Evolutionary conservation across 2,329 filamentous ascomycete genomes (phyloP).

Genomic region (Ambrosiella cleistominuta): DNA sequence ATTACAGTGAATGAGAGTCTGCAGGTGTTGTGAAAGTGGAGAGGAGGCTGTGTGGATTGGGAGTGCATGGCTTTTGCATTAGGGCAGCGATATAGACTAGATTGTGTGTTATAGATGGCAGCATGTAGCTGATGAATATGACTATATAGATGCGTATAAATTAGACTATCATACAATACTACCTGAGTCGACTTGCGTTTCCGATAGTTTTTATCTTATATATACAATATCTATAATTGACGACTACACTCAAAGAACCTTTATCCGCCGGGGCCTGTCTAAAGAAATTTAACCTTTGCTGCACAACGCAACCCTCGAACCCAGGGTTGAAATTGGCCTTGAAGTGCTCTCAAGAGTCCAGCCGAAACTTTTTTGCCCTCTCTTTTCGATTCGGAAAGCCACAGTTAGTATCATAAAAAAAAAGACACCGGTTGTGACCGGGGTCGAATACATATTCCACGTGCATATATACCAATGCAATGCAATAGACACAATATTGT

Average conservation of each 20-base stretch:
- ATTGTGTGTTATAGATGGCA: not conserved
- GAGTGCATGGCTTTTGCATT: not conserved
- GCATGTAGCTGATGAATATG: not conserved
- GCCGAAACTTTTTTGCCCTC: too few species aligned
- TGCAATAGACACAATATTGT: too few species aligned
- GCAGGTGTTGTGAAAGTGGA: not conserved
- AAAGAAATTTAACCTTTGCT: not conserved
- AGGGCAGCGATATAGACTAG: not conserved
- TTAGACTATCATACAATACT: too few species aligned
- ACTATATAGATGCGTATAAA: too few species aligned
- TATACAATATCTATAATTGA: not conserved
- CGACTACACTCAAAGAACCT: not conserved
- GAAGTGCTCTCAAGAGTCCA: not conserved
- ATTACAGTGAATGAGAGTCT: not conserved
- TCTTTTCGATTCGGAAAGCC: too few species aligned
- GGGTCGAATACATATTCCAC: too few species aligned
- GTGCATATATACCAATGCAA: too few species aligned
- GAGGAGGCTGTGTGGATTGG: not conserved
- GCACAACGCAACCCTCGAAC: not conserved
- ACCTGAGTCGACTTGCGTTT: too few species aligned
- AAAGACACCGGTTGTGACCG: too few species aligned
- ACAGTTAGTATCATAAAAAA: too few species aligned
- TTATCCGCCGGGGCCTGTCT: not conserved
- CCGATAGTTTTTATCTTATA: too few species aligned
- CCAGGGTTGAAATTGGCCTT: not conserved